These are phyloP conservation scores for Lactarius hengduanensis DNA, from an alignment of 768 basidiomycete genomes.

Conservation along the genomic window DNA sequence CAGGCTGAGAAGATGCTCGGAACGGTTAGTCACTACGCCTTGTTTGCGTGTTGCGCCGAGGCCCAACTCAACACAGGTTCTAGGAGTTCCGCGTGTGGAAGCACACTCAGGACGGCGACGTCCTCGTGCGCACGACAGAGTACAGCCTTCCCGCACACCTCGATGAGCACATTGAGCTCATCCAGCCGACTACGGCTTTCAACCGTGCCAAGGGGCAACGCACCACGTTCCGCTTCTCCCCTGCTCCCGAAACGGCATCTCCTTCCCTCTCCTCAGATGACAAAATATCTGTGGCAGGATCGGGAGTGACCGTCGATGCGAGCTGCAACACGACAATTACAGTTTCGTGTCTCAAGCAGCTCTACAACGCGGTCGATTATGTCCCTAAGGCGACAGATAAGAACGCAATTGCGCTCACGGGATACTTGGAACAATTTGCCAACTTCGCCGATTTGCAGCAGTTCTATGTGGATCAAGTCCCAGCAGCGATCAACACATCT, in stretches of 20 bases:
- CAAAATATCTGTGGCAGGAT: constrained; percentile 7
- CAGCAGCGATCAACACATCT: constrained; percentile 39
- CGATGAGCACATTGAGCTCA: constrained; percentile 54
- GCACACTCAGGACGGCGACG: constrained; percentile 49
- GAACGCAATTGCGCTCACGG: constrained; percentile 39
- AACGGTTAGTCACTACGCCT: constrained; percentile 41
- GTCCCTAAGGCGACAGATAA: constrained; percentile 29
- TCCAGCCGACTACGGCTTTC: constrained; percentile 70
- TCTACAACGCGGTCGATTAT: constrained; percentile 38
- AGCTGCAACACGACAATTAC: constrained; percentile 41
- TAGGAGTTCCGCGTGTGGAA: constrained; percentile 60
- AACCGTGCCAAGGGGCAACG: constrained; percentile 42
- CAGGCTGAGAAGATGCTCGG: constrained; percentile 61
- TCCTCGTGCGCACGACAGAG: constrained; percentile 54
- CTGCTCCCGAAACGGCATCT: not conserved
- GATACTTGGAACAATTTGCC: constrained; percentile 39
- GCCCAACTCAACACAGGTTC: not conserved
- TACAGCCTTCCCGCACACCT: constrained; percentile 58
- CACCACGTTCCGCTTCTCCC: constrained; percentile 38
- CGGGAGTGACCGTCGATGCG: constrained; percentile 31
- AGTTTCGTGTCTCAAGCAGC: constrained; percentile 36
- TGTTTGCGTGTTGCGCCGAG: not conserved
- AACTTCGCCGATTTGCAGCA: constrained; percentile 35
- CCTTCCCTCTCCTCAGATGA: not conserved
- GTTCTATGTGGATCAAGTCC: constrained; percentile 37